Evolutionary conservation across 2,329 filamentous ascomycete genomes (phyloP), one percentile per base, ranked within the genome.

Genomic region (Trichothecium roseum): DNA sequence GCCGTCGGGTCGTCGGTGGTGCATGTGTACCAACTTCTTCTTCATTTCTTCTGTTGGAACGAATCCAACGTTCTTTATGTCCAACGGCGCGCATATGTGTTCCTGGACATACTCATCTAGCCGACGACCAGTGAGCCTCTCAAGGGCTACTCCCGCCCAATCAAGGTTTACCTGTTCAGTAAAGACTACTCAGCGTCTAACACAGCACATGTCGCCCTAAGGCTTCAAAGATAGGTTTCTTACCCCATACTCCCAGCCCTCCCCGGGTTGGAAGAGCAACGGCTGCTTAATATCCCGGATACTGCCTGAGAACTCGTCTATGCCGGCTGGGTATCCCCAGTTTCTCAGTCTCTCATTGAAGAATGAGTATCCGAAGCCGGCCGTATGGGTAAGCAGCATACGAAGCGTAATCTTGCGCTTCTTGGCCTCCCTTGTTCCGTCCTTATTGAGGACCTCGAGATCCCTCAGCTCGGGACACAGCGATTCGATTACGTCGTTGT

Each of bases 221-320:
- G 2, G 18, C n/a, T 18, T 7, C 12, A 13, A n/a, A 31, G 17
- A 6, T 15, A 28, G n/a, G 28, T 27, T 10, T 54, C 61, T 57
- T 52, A 72, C 66, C 1, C 70, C 69, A 16, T 82, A 81, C 38
- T 73, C 64, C 71, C 74, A 83, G 3, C 59, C 59, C 17, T 68
- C 64, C 0, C 78, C 78, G 0, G 79, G 78, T 42, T 83, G 74
- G 42, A 78, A 74, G 1, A 81, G 50, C 13, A 84, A 52, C 1
- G 77, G 72, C 38, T 55, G 49, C 26, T 65, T 46, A 30, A 79
- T 57, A 17, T 74, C 74, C 22, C 62, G 59, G 13, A 65, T 47
- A 5, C 70, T 59, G 1, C 69, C 69, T 0, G 65, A 66, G 45
- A 80, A 73, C 46, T 80, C 76, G 37, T 80, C 71, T 4, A 66